Conservation (phyloP, 495 filamentous ascomycete species). For the Penicillium salamii region DNA sequence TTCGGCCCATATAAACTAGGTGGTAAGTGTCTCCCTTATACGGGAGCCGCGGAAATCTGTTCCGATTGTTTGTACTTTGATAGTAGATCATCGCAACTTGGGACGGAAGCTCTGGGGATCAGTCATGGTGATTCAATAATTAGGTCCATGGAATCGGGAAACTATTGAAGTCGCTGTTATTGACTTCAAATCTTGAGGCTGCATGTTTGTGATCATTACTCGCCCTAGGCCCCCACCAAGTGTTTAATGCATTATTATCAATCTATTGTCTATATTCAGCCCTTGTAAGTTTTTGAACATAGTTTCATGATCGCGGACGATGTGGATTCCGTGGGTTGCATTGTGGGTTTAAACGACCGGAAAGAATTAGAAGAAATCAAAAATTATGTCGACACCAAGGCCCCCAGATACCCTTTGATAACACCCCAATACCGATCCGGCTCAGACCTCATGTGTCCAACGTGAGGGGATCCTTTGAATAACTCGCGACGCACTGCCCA, state of each 20-base stretch:
- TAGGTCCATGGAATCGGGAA: too few relatives aligned
- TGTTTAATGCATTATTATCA: too few relatives aligned
- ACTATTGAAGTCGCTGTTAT: too few relatives aligned
- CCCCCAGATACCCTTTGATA: constrained; percentile 26
- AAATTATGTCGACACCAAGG: constrained; percentile 3
- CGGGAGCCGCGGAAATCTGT: constrained; percentile 14
- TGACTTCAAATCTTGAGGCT: too few relatives aligned
- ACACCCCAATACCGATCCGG: constrained; percentile 44
- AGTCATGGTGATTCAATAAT: constrained; percentile 8
- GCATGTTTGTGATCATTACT: too few relatives aligned
- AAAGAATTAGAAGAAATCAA: background rate
- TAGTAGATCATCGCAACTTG: constrained; percentile 4
- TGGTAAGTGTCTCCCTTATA: background rate
- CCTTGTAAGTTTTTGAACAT: too few relatives aligned
- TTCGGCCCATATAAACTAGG: background rate
- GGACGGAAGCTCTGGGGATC: background rate
- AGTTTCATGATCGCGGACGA: too few relatives aligned
- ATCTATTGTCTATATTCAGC: too few relatives aligned
- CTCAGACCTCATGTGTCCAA: constrained; percentile 42
- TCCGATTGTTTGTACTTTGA: constrained; percentile 14
- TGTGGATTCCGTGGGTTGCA: too few relatives aligned
- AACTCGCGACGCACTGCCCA: constrained; percentile 36
- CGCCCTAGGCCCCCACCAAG: too few relatives aligned
- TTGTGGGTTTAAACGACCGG: too few relatives aligned
- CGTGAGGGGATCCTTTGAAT: constrained; percentile 41